Evolutionary conservation across 2,329 filamentous ascomycete species (phyloP), one percentile per base, ranked within the genome.

Genomic region (Fusarium succisae): DNA sequence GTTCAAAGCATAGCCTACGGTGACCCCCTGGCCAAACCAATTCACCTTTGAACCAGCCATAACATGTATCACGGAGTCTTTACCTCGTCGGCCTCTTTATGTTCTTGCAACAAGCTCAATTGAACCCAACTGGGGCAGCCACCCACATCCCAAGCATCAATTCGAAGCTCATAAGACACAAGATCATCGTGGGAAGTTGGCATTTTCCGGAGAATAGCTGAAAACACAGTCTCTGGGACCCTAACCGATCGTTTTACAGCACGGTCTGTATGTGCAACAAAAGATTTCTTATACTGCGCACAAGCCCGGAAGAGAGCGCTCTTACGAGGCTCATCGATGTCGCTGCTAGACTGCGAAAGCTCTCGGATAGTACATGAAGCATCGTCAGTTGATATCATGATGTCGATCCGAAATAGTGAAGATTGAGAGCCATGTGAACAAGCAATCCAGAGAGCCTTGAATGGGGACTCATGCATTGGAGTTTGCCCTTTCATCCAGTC

Each of bases 361-460:
- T 66, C 61, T 22, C 61, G 61, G 3, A 66, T 39, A 22, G 50
- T 28, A n/a, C 50, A 66, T 14, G 63, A 66, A 47, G 61, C 63
- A 18, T 47, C 54, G 3, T 66, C 61, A 14, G 11, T 48, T 8
- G 61, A 66, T 66, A 66, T 58, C 37, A 55, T 48, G 18, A 66
- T 41, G 20, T 58, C 43, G 8, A 66, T 50, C 20, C 61, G 64
- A 30, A 66, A 58, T 12, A 66, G 37, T 18, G 61, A 66, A 20
- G 43, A 50, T 8, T 50, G 63, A 8, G 61, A 24, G 22, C 22
- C 28, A 22, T 24, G 7, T 7, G 48, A 50, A n/a, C 43, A 66
- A 9, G 17, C 8, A 22, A 58, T 17, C 63, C 61, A 66, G 28
- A 66, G 38, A 15, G 63, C 63, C 41, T 55, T 66, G 43, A 66